Evolutionary conservation across 176 grass and related monocot species (phyloP), one percentile per base, ranked within the genome.

Genomic region (Olyra latifolia): DNA sequence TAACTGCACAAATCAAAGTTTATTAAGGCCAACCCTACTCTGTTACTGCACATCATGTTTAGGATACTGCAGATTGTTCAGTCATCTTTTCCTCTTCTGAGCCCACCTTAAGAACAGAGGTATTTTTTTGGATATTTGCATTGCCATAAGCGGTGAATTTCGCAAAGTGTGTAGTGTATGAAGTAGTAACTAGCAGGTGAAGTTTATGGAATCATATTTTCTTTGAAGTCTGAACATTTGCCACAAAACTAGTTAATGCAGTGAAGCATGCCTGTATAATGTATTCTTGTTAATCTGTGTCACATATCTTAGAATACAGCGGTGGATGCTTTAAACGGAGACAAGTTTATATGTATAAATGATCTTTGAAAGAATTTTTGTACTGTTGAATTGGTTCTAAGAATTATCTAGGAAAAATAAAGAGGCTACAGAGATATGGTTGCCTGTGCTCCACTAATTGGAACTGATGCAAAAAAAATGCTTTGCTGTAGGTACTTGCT

Each of bases 401-500:
- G 52, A 66, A 79, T 24, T 5, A 25, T 3, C 1, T 10, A 39
- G 10, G 66, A 68, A 45, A 48, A 69, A 69, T 35, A 3, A 35
- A 35, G 32, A 63, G 42, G 41, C 2, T 5, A 46, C 45, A 10
- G 12, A 54, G 16, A 32, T 35, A 52, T 53, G 3, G 13, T 41
- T 66, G 4, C 24, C 7, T 42, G 76, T 22, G 13, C 8, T 54
- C 1, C 5, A 4, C 28, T 20, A 72, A 58, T 57, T 56, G 29
- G 46, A 45, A 57, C 38, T 88, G 12, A 72, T 75, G 15, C 27
- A 23, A 53, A 40, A 50, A 32, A 84, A 13, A 35, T 32, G 20
- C 8, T 75, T 62, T 64, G 3, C 20, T 72, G 32, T 78, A 98
- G 95, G 77, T 88, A 85, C 72, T 82, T 81, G 46, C 29, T 98